A percentile compares a stretch with the other conserved stretches of the same genome.
Conservation (phyloP, 192 early-diverging fungal genomes). For the Oehlia diaphana region DNA sequence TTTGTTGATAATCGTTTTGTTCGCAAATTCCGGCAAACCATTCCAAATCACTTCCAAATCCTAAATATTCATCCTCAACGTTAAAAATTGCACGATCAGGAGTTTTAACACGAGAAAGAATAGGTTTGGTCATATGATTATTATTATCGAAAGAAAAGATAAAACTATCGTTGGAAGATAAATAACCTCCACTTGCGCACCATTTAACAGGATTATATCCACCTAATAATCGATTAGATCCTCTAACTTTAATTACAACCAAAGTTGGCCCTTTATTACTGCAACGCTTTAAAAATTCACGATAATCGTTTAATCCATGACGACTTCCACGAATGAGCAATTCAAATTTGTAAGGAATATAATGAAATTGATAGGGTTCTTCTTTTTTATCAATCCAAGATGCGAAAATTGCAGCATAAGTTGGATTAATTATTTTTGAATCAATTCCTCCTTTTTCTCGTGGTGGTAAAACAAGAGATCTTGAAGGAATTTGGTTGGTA, state of each 20-base stretch:
- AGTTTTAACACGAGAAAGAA: constrained; percentile 15
- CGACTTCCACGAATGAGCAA: constrained; percentile 17
- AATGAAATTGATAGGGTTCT: constrained; percentile 1
- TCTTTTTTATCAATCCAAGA: constrained; percentile 26
- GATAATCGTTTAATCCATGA: constrained; percentile 20
- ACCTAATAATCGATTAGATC: constrained; percentile 6
- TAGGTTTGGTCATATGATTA: neutral
- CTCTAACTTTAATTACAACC: constrained; percentile 18
- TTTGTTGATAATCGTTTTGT: constrained; percentile 7
- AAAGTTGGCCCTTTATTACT: constrained; percentile 21
- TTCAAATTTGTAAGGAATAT: constrained; percentile 1
- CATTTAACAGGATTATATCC: constrained; percentile 26
- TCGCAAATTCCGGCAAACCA: constrained; percentile 6
- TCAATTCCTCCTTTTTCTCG: neutral
- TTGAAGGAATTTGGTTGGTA: neutral
- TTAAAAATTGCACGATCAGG: constrained; percentile 15
- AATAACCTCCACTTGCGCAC: neutral
- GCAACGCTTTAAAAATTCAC: constrained; percentile 16
- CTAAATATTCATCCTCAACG: constrained; percentile 3
- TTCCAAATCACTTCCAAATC: constrained; percentile 13
- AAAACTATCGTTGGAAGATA: constrained; percentile 18
- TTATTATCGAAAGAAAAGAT: constrained; percentile 24
- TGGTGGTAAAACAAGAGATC: neutral
- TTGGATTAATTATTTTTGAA: constrained; percentile 13
- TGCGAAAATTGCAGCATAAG: neutral